These are phyloP conservation scores for Mortierella sp. DNA, from an alignment of 371 early-diverging fungal species.

Conservation along the genomic window DNA sequence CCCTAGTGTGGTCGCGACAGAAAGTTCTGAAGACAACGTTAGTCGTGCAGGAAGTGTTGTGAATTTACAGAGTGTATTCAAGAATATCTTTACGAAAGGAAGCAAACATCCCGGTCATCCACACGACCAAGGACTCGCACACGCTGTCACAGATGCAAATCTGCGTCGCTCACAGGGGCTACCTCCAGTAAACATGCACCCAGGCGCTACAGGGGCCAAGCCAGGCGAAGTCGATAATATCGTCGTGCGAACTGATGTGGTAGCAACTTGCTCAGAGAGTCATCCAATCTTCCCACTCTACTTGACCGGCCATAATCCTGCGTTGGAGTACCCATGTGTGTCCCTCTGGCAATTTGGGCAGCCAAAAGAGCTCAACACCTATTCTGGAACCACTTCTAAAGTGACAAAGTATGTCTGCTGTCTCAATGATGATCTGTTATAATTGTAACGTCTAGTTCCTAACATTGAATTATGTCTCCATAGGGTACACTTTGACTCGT, in stretches of 20 bases:
- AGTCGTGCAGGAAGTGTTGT: conserved; percentile 36
- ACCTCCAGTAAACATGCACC: neutral
- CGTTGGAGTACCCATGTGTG: conserved; percentile 62
- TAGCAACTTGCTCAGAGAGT: conserved; percentile 66
- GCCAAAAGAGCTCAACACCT: conserved; percentile 67
- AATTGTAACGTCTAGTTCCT: neutral
- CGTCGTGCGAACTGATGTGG: conserved; percentile 55
- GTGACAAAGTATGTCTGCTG: conserved; percentile 60
- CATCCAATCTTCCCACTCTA: conserved; percentile 73
- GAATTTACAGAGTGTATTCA: conserved; percentile 44
- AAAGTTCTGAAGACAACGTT: conserved; percentile 33
- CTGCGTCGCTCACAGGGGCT: conserved; percentile 44
- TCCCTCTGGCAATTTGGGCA: conserved; percentile 75
- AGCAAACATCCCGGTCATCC: conserved; percentile 11
- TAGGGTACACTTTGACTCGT: conserved; percentile 76
- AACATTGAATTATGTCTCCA: neutral
- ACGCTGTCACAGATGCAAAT: conserved; percentile 55
- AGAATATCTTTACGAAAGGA: conserved; percentile 40
- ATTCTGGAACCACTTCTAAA: conserved; percentile 66
- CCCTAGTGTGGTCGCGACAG: conserved; percentile 36
- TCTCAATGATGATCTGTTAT: neutral
- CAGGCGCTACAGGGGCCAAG: conserved; percentile 25
- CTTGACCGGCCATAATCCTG: conserved; percentile 68
- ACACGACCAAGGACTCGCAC: conserved; percentile 37
- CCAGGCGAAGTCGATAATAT: conserved; percentile 54